Percentiles rank a stretch among this genome's conserved stretches.
Evolutionary conservation across 2,329 filamentous ascomycete species (phyloP).

Genomic region (Penicillium glabrum): DNA sequence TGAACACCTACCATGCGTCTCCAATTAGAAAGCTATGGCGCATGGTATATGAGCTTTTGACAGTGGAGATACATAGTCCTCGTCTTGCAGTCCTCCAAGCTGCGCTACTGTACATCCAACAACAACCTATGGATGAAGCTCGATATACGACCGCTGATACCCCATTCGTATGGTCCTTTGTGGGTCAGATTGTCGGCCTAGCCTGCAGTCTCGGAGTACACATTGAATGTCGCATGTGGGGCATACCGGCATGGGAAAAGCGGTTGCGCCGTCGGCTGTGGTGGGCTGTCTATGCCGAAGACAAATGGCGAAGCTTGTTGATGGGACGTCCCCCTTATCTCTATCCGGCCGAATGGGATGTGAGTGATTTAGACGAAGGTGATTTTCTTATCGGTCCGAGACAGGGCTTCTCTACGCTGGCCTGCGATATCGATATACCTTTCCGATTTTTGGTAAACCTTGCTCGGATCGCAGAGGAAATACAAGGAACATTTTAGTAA

Average conservation of each 20-base stretch:
- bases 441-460: slow-evolving; percentile 30
- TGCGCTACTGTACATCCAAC: slow-evolving; percentile 33
- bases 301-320: slow-evolving; percentile 40
- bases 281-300: slow-evolving; percentile 43
- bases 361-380: slow-evolving; percentile 28
- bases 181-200: slow-evolving; percentile 36
- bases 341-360: slow-evolving; percentile 35
- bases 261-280: slow-evolving; percentile 39
- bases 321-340: slow-evolving; percentile 39
- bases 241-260: slow-evolving; percentile 40
- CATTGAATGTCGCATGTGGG: slow-evolving; percentile 39
- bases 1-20: slow-evolving; percentile 27
- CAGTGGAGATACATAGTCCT: slow-evolving; percentile 33
- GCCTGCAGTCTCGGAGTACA: slow-evolving; percentile 37
- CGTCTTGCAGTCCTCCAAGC: slow-evolving; percentile 34
- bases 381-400: slow-evolving; percentile 29
- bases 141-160: slow-evolving; percentile 31
- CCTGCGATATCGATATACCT: slow-evolving; percentile 24
- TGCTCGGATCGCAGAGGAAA: slow-evolving; percentile 30
- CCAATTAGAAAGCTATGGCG: slow-evolving; percentile 30
- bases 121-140: slow-evolving; percentile 19
- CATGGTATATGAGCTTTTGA: slow-evolving; percentile 31
- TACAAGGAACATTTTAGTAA: slow-evolving; percentile 34
- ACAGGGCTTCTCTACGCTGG: slow-evolving; percentile 15
- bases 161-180: slow-evolving; percentile 38